A percentile compares a stretch with the other conserved stretches of the same genome.
Evolutionary conservation across 345 rosid genomes (phyloP).

Genomic region (Lumnitzera littorea): DNA sequence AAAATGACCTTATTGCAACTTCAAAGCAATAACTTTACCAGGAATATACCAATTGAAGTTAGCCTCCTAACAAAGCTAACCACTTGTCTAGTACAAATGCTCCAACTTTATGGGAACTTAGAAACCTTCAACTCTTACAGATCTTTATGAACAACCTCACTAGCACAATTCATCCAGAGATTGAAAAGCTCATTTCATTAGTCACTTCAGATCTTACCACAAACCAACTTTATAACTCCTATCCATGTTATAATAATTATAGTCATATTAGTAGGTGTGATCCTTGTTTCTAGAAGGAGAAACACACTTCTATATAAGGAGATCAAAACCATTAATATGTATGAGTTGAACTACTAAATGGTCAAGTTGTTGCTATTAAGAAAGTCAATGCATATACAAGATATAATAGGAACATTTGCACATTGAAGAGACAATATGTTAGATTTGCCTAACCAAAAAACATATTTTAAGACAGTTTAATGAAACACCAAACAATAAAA

Average conservation of each 20-base stretch:
- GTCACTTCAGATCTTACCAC: conserved; percentile 28
- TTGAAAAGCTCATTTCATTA: conserved; percentile 42
- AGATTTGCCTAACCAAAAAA: too few relatives aligned
- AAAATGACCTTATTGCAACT: conserved; percentile 38
- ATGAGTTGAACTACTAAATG: conserved; percentile 29
- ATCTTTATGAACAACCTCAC: conserved; percentile 44
- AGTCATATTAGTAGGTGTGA: conserved; percentile 7
- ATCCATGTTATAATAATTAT: conserved; percentile 19
- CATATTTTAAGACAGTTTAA: too few relatives aligned
- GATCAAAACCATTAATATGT: conserved; percentile 3
- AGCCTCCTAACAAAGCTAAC: conserved; percentile 13
- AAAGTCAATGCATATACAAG: conserved; percentile 31
- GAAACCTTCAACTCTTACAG: conserved; percentile 2
- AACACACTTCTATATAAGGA: conserved; percentile 23
- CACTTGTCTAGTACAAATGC: conserved; percentile 32
- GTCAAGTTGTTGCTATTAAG: conserved; percentile 52
- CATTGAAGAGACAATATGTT: too few relatives aligned
- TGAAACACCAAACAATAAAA: too few relatives aligned
- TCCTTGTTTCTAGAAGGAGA: conserved; percentile 9
- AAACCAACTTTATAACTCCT: conserved; percentile 40
- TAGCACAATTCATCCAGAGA: conserved; percentile 41
- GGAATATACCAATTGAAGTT: conserved; percentile 42
- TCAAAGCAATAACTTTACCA: conserved; percentile 37
- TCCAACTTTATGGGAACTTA: conserved; percentile 22
- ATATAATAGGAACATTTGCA: too few relatives aligned